Evolutionary conservation across 2,329 filamentous ascomycete species (phyloP), one percentile per base, ranked within the genome.

Genomic region (Arthrobotrys megalospora): DNA sequence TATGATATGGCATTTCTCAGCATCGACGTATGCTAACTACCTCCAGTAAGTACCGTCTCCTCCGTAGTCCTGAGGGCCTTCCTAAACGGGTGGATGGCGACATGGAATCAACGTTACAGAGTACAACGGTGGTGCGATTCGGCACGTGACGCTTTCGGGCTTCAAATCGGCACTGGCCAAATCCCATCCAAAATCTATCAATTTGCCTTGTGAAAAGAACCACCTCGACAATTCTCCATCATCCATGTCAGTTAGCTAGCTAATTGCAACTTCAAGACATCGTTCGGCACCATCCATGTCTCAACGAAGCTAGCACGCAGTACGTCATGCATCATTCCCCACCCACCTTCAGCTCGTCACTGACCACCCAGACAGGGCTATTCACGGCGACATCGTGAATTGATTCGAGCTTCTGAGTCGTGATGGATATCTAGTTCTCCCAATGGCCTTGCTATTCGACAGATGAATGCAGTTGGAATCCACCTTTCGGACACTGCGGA

Each of bases 301-400:
- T 45, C 43, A 45, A 16, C n/a, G 6, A 45, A 1, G 43, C n/a
- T 45, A 38, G 36, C 12, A 6, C 11, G 16, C 24, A 28, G 53
- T 58, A 41, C 53, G 53, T 58, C 53, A 60, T 60, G 19, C 53
- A 43, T 6, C 36, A 43, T 24, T 43, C 55, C 10, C 24, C 34
- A 41, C 55, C 36, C 6, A 43, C 36, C n/a, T 43, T 60, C 55
- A 60, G 55, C 36, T 60, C 16, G 55, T 21, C 1, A 10, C 45
- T 48, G 19, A 10, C 45, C 16, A 21, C 45, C 19, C 7, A 12
- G 45, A 24, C 19, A 48, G 16, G 45, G 45, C 45, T 48, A 21
- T 48, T 24, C 19, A 21, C 7, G 45, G 45, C 11, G 1, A 21
- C 16, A 21, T 24, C 45, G 12, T 12, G 19, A 12, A 24, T 12